Base-by-base conservation (phyloP, 192 early-diverging fungal genomes). In the Entomortierella beljakovae region DNA sequence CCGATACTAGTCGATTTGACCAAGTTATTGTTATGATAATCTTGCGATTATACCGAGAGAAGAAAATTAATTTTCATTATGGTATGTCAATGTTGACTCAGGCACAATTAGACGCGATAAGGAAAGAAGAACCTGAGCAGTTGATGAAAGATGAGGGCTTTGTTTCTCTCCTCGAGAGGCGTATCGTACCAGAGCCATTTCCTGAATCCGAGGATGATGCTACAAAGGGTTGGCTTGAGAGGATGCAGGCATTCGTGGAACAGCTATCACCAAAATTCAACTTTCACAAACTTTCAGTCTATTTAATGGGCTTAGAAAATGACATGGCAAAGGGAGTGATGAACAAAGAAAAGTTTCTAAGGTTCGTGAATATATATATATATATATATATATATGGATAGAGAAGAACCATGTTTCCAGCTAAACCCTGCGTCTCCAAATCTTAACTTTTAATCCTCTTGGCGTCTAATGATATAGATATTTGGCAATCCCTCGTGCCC, bases 191-290 rank as follows among this genome's bases (percentile, higher is more conserved):
- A 0, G 57, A 64, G 16, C 56, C 50, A 0, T 79, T 70, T 57
- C 46, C 61, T 15, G 57, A 46, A 4, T 10, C 38, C 0, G 48
- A 79, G 16, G 68, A 70, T 6, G 43, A 26, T 10, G 62, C 67
- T 10, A 29, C 64, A 13, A 42, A 79, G 57, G 67, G 56, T 2
- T 79, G 75, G 75, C 28, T 79, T 26, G 55, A 58, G 13, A 33
- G 57, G 22, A 70, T 79, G 67, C 3, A 64, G 1, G 43, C 11
- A 20, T 70, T 79, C 55, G 75, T 79, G 5, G 75, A 79, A 5
- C 29, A 56, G 7, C 62, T 79, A 0, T 70, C 75, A 3, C 61
- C 67, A 64, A 79, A 79, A 34, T 79, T 79, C 40, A 70, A 79
- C 22, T 25, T 20, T 1, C 57, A 79, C 56, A 79, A 79, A 51